These are phyloP conservation scores for Coleophoma cylindrospora DNA, from an alignment of 2,329 filamentous ascomycete genomes.

Conservation along the genomic window DNA sequence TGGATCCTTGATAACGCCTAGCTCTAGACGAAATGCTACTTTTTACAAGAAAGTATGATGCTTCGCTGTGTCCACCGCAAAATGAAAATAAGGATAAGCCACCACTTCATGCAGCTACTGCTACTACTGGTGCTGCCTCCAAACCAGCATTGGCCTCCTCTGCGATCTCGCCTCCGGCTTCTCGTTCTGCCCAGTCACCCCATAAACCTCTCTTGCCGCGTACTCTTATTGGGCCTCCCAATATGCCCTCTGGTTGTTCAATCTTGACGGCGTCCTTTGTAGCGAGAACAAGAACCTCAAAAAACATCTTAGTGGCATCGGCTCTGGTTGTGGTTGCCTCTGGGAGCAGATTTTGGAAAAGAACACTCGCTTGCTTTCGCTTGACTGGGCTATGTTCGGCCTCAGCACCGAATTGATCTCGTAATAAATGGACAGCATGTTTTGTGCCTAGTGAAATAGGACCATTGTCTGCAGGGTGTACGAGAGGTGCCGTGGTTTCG, in stretches of 20 bases:
- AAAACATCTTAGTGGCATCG: conserved; percentile 99
- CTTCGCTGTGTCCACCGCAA: no score
- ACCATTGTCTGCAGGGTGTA: conserved; percentile 78
- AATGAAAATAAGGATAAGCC: neutral
- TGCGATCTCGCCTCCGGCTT: conserved; percentile 58
- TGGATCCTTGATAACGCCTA: no score
- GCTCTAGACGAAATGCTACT: no score
- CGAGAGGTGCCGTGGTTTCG: conserved; percentile 68
- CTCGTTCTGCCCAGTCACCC: conserved; percentile 89
- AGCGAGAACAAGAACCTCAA: conserved; percentile 89
- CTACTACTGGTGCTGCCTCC: conserved; percentile 11
- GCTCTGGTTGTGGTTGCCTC: conserved; percentile 75
- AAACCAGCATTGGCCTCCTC: conserved; percentile 10
- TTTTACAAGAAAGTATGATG: no score
- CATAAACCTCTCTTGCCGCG: conserved; percentile 92
- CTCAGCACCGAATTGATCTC: conserved; percentile 77
- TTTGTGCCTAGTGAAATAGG: conserved; percentile 88
- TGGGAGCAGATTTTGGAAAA: conserved; percentile 89
- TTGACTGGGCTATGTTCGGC: conserved; percentile 64
- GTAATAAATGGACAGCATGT: conserved; percentile 90
- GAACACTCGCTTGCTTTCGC: conserved; percentile 69
- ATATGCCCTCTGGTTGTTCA: conserved; percentile 68
- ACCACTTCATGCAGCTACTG: conserved; percentile 14
- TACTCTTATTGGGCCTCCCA: conserved; percentile 79
- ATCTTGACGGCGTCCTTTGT: conserved; percentile 98